Base-by-base conservation (phyloP, 1,139 yeast species). In the Hemisphaericaspora xylofermentans region DNA sequence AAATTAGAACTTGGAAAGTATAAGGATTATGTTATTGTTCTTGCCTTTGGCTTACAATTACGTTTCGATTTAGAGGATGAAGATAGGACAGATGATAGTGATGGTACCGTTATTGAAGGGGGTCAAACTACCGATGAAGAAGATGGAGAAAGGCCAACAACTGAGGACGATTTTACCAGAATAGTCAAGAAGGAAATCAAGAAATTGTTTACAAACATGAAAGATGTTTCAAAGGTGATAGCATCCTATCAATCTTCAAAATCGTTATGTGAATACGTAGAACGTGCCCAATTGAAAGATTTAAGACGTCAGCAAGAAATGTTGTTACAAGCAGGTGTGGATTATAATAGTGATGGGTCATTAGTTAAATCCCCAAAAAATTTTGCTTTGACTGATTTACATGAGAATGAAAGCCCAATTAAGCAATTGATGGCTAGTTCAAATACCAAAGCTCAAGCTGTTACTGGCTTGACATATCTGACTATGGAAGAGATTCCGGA, bases 11-110 rank as follows among this genome's bases (percentile, higher is more conserved):
- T 74, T 48, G 57, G 61, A 42, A 68, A 72, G 54, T 75, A 74
- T 54, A 74, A 69, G 57, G 63, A 61, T 46, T 77, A 77, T 55
- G 61, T 76, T 36, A 60, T 67, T 36, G 66, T 70, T 36, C 63
- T 76, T 38, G 78, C 76, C 7, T 68, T 67, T 51, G 81, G 77
- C 0, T 66, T 76, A 44, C 74, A 70, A 47, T 61, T 75, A 44
- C 63, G 77, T 46, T 69, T 71, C 45, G 74, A 71, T 43, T 58
- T 69, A 44, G 72, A 70, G 46, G 73, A 60, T 39, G 61, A 57
- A 35, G 48, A 34, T 30, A 33, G 14, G 32, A 27, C 17, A 19
- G 46, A 44, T 3, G 44, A 45, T 7, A 41, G 42, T 12, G 43
- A 38, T 15, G 42, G 31, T 17, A 35, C 42, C 6, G 22, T 31